Base-by-base conservation (phyloP, 2,329 filamentous ascomycete genomes). In the Aureobasidium sp. region DNA sequence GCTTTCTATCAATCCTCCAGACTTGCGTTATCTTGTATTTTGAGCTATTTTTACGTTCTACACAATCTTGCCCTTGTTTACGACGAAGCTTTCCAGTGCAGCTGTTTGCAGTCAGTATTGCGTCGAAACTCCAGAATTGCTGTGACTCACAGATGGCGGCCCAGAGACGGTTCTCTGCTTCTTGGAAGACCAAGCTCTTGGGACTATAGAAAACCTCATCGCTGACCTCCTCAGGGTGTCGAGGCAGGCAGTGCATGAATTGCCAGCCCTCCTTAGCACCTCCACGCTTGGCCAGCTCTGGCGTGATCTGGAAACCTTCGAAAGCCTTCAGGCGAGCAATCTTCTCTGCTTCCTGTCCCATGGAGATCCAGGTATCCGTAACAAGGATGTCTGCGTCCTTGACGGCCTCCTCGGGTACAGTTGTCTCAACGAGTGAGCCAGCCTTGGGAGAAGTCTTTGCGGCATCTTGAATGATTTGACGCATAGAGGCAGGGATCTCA, bases 221-320 rank as follows among this genome's bases (percentile, higher is more conserved):
- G 63, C 84, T 86, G 37, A 99, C 94, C 78, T 99, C 94, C 75
- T 99, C 93, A 0, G 84, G 84, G 72, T 99, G 92, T 65, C 94
- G 84, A 15, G 94, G 94, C 63, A 99, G 77, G 74, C 94, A 99
- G 79, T 99, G 94, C 94, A 99, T 97, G 74, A 99, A 99, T 76
- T 90, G 91, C 94, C 94, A 99, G 66, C 84, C 83, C 15, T 88
- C 81, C 74, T 94, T 96, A 46, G 94, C 94, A 23, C 91, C 92
- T 47, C 91, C 92, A 55, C 87, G 82, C 75, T 87, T 84, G 1
- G 91, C 93, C 67, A 99, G 80, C 47, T 94, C 89, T 52, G 87
- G 84, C 2, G 93, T 97, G 70, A 99, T 89, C 74, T 97, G 93
- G 77, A 92, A 99, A 15, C 93, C 92, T 34, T 83, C 82, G 73